Evolutionary conservation across 2,329 filamentous ascomycete genomes (phyloP).

Genomic region (Alternaria postmessia): DNA sequence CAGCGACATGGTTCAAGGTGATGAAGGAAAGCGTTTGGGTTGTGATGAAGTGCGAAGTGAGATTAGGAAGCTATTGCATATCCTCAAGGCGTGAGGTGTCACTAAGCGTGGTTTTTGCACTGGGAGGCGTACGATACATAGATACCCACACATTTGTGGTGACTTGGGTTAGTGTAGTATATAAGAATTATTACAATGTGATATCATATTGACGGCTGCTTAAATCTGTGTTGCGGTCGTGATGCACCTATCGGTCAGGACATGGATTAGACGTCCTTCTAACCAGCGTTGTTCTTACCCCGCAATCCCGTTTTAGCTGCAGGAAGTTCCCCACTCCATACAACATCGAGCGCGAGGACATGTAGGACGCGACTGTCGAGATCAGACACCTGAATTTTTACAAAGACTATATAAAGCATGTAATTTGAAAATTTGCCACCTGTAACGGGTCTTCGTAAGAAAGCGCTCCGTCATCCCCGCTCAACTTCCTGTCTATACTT

Average conservation of each 20-base stretch:
- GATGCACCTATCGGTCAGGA: not conserved
- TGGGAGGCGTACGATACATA: not conserved
- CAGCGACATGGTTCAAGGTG: conserved; percentile 41
- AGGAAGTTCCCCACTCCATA: not conserved
- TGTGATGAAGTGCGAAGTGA: conserved; percentile 42
- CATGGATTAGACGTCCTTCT: no score
- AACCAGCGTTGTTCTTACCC: not conserved
- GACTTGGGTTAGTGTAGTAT: not conserved
- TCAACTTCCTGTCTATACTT: conserved; percentile 40
- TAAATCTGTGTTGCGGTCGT: not conserved
- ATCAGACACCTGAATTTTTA: no score
- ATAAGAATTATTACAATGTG: not conserved
- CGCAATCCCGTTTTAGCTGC: not conserved
- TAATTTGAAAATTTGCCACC: conserved; percentile 27
- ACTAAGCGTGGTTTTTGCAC: not conserved
- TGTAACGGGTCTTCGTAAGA: conserved; percentile 48
- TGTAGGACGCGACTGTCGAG: no score
- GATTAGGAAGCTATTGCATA: conserved; percentile 30
- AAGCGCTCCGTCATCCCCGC: conserved; percentile 46
- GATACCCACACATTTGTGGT: not conserved
- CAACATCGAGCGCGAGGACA: no score
- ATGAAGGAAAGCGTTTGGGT: conserved; percentile 38
- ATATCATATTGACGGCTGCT: no score
- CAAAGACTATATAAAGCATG: conserved; percentile 5
- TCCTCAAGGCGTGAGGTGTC: conserved; percentile 17